Evolutionary conservation across 352 stramenopile genomes (phyloP).

Genomic region (Blastocystis sp.): DNA sequence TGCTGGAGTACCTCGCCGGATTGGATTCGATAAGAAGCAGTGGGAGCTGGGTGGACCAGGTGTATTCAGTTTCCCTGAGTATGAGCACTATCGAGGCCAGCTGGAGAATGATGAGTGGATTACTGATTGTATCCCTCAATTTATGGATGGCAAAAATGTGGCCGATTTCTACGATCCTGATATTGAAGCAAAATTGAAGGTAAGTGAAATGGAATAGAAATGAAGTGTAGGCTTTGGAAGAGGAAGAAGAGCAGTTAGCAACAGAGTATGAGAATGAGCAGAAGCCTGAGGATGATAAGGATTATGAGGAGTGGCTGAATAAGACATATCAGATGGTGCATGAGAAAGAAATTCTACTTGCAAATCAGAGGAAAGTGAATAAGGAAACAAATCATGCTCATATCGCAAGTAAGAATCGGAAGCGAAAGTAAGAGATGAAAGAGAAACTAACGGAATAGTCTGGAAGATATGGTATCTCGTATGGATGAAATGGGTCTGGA

Average conservation of each 20-base stretch:
- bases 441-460: background rate
- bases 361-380: background rate
- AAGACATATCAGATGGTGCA: conserved; percentile 21
- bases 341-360: background rate
- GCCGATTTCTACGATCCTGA: conserved; percentile 95
- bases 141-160: conserved; percentile 99
- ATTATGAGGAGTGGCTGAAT: conserved; percentile 40
- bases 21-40: conserved; percentile 78
- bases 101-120: conserved; percentile 89
- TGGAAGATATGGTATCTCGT: conserved; percentile 8
- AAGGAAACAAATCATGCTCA: background rate
- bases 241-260: conserved; percentile 13
- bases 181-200: conserved; percentile 85
- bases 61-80: conserved; percentile 91
- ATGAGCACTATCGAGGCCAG: conserved; percentile 86
- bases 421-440: background rate
- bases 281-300: conserved; percentile 25
- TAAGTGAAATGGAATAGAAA: background rate
- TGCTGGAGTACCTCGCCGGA: conserved; percentile 64
- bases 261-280: conserved; percentile 11
- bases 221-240: background rate
- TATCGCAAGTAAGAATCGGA: background rate
- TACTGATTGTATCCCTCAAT: conserved; percentile 92
- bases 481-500: conserved; percentile 9
- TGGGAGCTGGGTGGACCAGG: conserved; percentile 89